Conservation (phyloP, 495 filamentous ascomycete genomes). For the Penicillium antarcticum region DNA sequence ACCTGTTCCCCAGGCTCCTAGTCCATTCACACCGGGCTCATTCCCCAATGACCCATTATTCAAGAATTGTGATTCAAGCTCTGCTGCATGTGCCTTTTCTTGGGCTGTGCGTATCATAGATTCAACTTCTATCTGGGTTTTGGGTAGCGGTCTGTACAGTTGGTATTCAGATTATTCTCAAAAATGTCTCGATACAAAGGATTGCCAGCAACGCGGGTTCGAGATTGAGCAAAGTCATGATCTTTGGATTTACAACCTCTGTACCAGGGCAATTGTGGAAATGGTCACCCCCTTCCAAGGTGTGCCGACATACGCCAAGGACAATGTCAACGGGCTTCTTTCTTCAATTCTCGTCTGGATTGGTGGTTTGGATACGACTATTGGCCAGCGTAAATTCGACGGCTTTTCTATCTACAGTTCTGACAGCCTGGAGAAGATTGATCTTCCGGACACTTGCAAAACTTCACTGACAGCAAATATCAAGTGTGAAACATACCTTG, state of each 20-base stretch:
- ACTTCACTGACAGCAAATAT: neutral
- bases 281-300: conserved; percentile 48
- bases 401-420: conserved; percentile 1
- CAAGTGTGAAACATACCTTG: neutral
- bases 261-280: conserved; percentile 69
- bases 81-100: neutral
- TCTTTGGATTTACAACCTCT: conserved; percentile 64
- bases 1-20: conserved; percentile 54
- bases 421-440: neutral
- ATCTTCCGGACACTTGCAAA: neutral
- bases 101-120: conserved; percentile 51
- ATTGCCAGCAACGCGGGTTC: conserved; percentile 32
- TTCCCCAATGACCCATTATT: conserved; percentile 47
- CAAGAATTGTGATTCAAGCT: neutral
- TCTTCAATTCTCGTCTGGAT: conserved; percentile 9
- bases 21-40: conserved; percentile 46
- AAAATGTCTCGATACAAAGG: conserved; percentile 28
- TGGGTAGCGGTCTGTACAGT: conserved; percentile 62
- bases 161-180: conserved; percentile 57
- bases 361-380: neutral
- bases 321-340: conserved; percentile 9
- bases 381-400: conserved; percentile 2
- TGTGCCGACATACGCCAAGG: conserved; percentile 19
- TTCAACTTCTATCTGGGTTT: conserved; percentile 53
- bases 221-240: conserved; percentile 34